Percentiles rank a stretch among this genome's conserved stretches.
These are phyloP conservation scores for Monilinia laxa DNA, from an alignment of 2,329 filamentous ascomycete genomes.

Conservation along the genomic window DNA sequence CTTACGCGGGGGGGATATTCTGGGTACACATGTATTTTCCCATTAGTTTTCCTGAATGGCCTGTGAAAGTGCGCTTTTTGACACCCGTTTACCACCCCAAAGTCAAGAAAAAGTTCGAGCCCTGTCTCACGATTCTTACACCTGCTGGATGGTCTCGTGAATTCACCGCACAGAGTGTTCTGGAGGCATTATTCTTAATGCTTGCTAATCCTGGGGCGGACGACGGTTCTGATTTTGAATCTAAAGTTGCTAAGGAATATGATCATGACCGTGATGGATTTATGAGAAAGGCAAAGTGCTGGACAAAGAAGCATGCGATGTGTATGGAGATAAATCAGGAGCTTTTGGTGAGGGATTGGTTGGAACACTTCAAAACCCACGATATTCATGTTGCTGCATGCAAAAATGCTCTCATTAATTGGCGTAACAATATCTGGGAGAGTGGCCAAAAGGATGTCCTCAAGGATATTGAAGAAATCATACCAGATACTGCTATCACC, in stretches of 20 bases:
- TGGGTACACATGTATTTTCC: slow-evolving; percentile 9
- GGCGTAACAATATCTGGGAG: neutral
- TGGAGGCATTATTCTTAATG: neutral
- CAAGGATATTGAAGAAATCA: neutral
- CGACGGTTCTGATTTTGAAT: too few species aligned
- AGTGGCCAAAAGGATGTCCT: too few species aligned
- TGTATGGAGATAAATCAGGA: neutral
- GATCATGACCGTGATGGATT: neutral
- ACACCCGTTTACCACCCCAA: slow-evolving; percentile 1
- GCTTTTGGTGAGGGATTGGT: neutral
- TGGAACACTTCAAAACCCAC: neutral
- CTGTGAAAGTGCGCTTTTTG: slow-evolving; percentile 4
- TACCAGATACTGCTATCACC: neutral
- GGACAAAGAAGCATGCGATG: neutral
- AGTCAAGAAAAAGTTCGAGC: too few species aligned
- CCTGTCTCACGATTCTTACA: too few species aligned
- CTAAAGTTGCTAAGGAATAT: too few species aligned
- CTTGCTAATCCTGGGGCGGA: neutral
- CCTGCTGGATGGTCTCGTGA: too few species aligned
- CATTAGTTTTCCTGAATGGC: neutral
- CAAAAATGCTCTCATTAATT: neutral
- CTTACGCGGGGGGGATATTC: slow-evolving; percentile 11
- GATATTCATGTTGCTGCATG: neutral
- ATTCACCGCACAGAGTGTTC: too few species aligned
- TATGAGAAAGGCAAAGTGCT: neutral